A percentile compares a stretch with the other conserved stretches of the same genome.
phyloP scores from a whole-genome alignment of 140 eudicot species.

The Erigeron philadelphicus region DNA sequence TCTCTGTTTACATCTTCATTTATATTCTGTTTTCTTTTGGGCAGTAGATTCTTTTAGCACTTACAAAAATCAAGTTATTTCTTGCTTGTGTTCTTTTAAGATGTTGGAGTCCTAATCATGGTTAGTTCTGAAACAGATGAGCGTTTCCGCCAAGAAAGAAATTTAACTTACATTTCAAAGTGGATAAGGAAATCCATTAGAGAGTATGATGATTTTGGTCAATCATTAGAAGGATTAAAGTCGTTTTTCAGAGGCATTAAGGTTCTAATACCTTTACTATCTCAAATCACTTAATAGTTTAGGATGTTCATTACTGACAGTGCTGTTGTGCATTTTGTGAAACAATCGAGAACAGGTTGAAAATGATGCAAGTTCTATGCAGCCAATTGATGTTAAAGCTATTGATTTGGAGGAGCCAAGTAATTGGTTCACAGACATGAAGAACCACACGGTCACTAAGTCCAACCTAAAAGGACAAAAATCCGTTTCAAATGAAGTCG shows the following conservation, averaged over 20 bases:
- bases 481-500: conserved; percentile 23
- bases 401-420: conserved; percentile 19
- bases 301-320: conserved; percentile 12
- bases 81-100: conserved; percentile 1
- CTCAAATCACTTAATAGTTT: neutral
- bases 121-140: conserved; percentile 58
- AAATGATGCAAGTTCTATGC: conserved; percentile 30
- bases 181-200: conserved; percentile 85
- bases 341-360: conserved; percentile 47
- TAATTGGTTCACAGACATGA: conserved; percentile 31
- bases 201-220: conserved; percentile 58
- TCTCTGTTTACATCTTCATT: neutral
- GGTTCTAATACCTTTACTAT: conserved; percentile 33
- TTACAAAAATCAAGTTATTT: neutral
- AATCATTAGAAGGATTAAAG: conserved; percentile 57
- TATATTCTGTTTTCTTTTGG: neutral
- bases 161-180: conserved; percentile 63
- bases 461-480: conserved; percentile 25
- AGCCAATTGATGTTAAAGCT: conserved; percentile 28
- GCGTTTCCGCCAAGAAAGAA: conserved; percentile 71
- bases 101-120: conserved; percentile 14
- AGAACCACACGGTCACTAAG: conserved; percentile 31
- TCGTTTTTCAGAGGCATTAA: conserved; percentile 62
- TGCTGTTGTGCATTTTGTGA: conserved; percentile 20
- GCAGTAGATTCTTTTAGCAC: neutral